These are phyloP conservation scores for Ogataea hybrid DNA, from an alignment of 1,139 yeast species.

Conservation along the genomic window DNA sequence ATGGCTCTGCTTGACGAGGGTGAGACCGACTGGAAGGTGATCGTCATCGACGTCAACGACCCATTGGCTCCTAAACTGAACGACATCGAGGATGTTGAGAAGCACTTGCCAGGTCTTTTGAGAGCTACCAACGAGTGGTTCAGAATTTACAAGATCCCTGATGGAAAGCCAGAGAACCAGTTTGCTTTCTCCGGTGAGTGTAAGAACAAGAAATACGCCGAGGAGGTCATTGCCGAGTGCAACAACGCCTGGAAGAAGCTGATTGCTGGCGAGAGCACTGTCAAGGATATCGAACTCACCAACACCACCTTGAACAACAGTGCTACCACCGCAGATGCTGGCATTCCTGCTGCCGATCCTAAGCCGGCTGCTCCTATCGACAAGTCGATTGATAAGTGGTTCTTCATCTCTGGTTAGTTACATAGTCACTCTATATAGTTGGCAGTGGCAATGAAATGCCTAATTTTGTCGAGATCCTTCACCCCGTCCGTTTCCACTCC, in stretches of 20 bases:
- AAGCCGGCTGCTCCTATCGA: slow-evolving; percentile 91
- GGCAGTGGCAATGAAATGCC: slow-evolving; percentile 54
- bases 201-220: slow-evolving; percentile 70
- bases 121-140: slow-evolving; percentile 89
- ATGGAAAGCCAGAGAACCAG: slow-evolving; percentile 83
- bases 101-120: slow-evolving; percentile 75
- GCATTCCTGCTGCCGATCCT: slow-evolving; percentile 68
- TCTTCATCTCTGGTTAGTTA: slow-evolving; percentile 80
- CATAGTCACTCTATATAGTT: slow-evolving; percentile 14
- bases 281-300: slow-evolving; percentile 56
- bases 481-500: slow-evolving; percentile 83
- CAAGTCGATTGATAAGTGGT: slow-evolving; percentile 97
- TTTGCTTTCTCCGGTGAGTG: slow-evolving; percentile 86
- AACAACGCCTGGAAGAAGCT: slow-evolving; percentile 70
- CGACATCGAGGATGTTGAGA: slow-evolving; percentile 75
- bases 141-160: slow-evolving; percentile 86
- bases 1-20: slow-evolving; percentile 91
- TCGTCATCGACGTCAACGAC: slow-evolving; percentile 72
- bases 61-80: slow-evolving; percentile 70
- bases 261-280: slow-evolving; percentile 45
- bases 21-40: slow-evolving; percentile 91
- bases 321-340: slow-evolving; percentile 48
- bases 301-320: slow-evolving; percentile 72
- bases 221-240: slow-evolving; percentile 69
- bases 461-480: slow-evolving; percentile 66